Evolutionary conservation across 164 flowering plant genomes (phyloP).

Genomic region (Chloranthus sessilifolius): DNA sequence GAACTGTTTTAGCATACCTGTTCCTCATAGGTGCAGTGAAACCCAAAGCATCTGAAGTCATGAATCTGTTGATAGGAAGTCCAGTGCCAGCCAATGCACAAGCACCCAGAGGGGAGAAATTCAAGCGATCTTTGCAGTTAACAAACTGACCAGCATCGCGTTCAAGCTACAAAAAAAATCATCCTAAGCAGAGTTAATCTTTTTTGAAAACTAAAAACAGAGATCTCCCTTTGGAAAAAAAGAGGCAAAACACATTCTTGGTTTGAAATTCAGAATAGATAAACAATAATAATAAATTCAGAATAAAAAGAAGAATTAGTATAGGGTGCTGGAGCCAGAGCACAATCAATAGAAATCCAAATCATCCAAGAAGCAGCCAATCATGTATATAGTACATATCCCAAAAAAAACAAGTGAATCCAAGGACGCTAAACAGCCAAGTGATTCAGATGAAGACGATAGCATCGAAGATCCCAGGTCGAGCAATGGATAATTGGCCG

Average conservation of each 20-base stretch:
- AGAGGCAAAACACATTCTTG: no score
- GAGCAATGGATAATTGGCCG: constrained; percentile 16
- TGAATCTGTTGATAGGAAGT: constrained; percentile 87
- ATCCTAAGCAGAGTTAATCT: constrained; percentile 6
- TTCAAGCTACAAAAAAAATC: constrained; percentile 69
- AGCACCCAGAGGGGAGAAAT: constrained; percentile 92
- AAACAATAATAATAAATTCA: no score
- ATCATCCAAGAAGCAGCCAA: no score
- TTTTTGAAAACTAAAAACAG: no score
- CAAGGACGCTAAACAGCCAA: no score
- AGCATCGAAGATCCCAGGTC: constrained; percentile 43
- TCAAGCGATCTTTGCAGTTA: constrained; percentile 74
- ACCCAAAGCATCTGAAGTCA: constrained; percentile 85
- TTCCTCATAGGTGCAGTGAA: constrained; percentile 92
- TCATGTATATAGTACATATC: no score
- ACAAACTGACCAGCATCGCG: constrained; percentile 84
- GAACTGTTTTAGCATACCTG: constrained; percentile 44
- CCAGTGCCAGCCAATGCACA: constrained; percentile 99
- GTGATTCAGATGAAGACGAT: constrained; percentile 8
- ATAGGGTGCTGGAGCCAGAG: no score
- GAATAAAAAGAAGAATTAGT: no score
- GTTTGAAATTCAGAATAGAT: no score
- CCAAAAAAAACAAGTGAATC: no score
- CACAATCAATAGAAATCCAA: no score
- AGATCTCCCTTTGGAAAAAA: no score